phyloP scores from a whole-genome alignment of 306 rosid genomes.

The Rosa persica region DNA sequence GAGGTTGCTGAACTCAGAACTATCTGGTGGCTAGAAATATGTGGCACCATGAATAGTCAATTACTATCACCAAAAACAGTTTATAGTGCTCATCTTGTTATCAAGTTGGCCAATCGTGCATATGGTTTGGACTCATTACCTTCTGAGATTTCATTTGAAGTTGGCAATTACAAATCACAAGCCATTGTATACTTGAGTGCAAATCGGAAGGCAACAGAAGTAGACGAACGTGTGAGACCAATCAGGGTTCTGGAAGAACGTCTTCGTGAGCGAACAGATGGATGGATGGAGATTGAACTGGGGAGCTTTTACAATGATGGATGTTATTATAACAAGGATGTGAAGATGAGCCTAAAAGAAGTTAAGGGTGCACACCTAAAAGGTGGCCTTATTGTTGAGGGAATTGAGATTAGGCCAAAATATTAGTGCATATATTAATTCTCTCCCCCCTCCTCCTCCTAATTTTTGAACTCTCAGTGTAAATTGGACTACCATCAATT shows the following conservation, averaged over 20 bases:
- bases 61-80: conserved; percentile 51
- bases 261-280: conserved; percentile 19
- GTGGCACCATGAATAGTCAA: conserved; percentile 36
- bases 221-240: neutral
- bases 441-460: neutral
- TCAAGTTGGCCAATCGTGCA: conserved; percentile 61
- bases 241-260: neutral
- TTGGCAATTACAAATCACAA: conserved; percentile 38
- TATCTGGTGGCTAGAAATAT: conserved; percentile 69
- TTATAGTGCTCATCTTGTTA: conserved; percentile 52
- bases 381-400: conserved; percentile 69
- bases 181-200: conserved; percentile 31
- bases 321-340: conserved; percentile 25
- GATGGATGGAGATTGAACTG: conserved; percentile 67
- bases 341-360: conserved; percentile 51
- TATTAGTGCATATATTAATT: neutral
- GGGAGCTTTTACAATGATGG: conserved; percentile 50
- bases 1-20: conserved; percentile 69
- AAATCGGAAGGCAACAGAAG: neutral
- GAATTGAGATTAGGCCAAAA: conserved; percentile 62
- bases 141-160: conserved; percentile 52
- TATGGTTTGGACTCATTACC: conserved; percentile 59
- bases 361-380: conserved; percentile 60
- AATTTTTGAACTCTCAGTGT: neutral
- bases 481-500: no score